Conservation (phyloP, 139 green algal genomes). For the Picochlorum sp. region DNA sequence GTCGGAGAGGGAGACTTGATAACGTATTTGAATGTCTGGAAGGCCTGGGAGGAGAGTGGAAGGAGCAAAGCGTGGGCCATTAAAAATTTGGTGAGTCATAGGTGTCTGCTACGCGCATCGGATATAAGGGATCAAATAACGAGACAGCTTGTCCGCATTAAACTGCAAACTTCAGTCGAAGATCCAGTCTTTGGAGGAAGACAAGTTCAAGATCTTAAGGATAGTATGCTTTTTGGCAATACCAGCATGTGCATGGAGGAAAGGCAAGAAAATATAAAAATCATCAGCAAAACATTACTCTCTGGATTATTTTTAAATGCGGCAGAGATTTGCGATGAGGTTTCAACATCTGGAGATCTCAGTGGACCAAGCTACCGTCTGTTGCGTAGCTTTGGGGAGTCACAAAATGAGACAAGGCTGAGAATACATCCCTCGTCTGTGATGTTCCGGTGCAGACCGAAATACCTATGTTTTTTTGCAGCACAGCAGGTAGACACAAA, state of each 20-base stretch:
- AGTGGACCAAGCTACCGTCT: constrained; percentile 77
- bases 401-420: constrained; percentile 23
- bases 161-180: constrained; percentile 79
- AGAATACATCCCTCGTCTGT: constrained; percentile 45
- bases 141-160: constrained; percentile 67
- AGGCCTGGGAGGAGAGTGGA: constrained; percentile 57
- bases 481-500: constrained; percentile 40
- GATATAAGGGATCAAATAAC: constrained; percentile 77
- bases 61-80: constrained; percentile 75
- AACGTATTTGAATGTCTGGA: constrained; percentile 88
- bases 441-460: constrained; percentile 38
- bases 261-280: constrained; percentile 5
- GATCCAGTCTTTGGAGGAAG: constrained; percentile 14
- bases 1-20: constrained; percentile 95
- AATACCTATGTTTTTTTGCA: constrained; percentile 40
- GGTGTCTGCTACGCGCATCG: constrained; percentile 49
- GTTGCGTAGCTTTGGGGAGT: constrained; percentile 69
- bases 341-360: constrained; percentile 64
- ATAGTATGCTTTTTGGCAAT: constrained; percentile 33
- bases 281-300: constrained; percentile 83
- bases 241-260: neutral
- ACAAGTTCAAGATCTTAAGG: constrained; percentile 14
- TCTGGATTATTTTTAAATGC: constrained; percentile 93
- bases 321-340: constrained; percentile 80
- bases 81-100: constrained; percentile 70